Evolutionary conservation across 495 filamentous ascomycete species (phyloP), one percentile per base, ranked within the genome.

Genomic region (Diplogelasinospora grovesii): DNA sequence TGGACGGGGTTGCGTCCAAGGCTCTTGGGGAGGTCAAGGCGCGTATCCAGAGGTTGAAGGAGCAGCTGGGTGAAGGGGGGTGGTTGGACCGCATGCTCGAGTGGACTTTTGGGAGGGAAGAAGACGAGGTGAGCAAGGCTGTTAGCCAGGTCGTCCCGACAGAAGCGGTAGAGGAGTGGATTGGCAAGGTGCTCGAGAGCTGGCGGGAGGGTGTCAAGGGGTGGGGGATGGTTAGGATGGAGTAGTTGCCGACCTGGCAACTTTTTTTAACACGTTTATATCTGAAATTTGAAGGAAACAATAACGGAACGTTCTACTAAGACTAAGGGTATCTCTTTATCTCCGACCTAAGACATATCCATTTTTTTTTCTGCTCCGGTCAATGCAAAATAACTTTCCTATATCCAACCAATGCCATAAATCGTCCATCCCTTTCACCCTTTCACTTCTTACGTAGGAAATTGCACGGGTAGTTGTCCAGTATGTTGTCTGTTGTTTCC

Each of bases 171-270:
- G 65, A 71, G 49, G 60, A 63, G 22, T 68, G 65, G 65, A 63
- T 54, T 20, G 59, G 61, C 1, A 45, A 50, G 42, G 44, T 70
- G 43, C 46, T 64, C 34, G 64, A 66, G 36, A 66, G 65, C 35
- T 70, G 66, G 68, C 31, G 59, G 31, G 65, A 66, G 22, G 50
- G 49, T 8, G 57, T 66, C 3, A 62, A 58, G 46, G 68, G 68
- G n/a, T 65, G 66, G 62, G 49, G 51, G 21, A 46, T 50, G 42
- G 53, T 60, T 0, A 47, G 41, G 50, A 50, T 48, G 51, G 54
- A 64, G 46, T 64, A n/a, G n/a, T n/a, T n/a, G n/a, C n/a, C n/a
- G 31, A 28, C 15, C 20, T 4, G 43, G 5, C 14, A 18, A 8
- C 10, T 3, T 11, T 3, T 19, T 13, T n/a, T 24, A 26, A 18